Evolutionary conservation across 2,329 filamentous ascomycete species (phyloP).

Genomic region (Apiospora kogelbergensis): DNA sequence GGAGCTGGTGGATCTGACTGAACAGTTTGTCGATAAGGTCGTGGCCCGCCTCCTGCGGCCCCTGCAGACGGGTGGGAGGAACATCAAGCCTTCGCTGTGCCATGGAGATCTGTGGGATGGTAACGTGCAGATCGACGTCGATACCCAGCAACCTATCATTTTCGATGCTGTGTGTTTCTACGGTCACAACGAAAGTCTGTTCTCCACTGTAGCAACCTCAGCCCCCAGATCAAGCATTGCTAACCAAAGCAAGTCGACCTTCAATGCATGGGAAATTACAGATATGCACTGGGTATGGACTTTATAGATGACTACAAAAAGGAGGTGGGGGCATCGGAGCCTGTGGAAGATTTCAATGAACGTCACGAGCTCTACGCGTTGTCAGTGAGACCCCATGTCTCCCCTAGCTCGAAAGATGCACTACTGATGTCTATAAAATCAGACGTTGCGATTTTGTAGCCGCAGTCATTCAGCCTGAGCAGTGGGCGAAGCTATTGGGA

Average conservation of each 20-base stretch:
- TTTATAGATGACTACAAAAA: conserved; percentile 20
- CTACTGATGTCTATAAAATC: not conserved
- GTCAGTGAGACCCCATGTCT: not conserved
- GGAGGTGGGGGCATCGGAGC: conserved; percentile 26
- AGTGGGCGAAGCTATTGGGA: not conserved
- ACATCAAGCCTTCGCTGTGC: not conserved
- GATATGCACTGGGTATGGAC: conserved; percentile 18
- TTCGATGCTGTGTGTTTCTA: conserved; percentile 31
- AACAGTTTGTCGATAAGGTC: not conserved
- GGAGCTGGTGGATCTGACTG: not conserved
- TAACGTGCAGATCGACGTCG: conserved; percentile 24
- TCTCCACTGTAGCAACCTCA: not conserved
- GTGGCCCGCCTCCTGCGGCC: not conserved
- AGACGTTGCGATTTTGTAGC: not conserved
- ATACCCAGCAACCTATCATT: conserved; percentile 25
- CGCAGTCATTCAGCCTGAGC: not conserved
- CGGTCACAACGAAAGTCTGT: conserved; percentile 30
- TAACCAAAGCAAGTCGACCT: conserved; percentile 15
- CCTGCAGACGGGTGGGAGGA: not conserved
- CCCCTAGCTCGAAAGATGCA: not conserved
- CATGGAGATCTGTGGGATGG: conserved; percentile 33
- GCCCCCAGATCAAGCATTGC: too few relatives aligned
- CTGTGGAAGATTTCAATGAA: conserved; percentile 30
- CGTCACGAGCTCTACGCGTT: conserved; percentile 28
- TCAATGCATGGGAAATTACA: conserved; percentile 18